Base-by-base conservation (phyloP, 495 filamentous ascomycete species). In the Entonaema liquescens region DNA sequence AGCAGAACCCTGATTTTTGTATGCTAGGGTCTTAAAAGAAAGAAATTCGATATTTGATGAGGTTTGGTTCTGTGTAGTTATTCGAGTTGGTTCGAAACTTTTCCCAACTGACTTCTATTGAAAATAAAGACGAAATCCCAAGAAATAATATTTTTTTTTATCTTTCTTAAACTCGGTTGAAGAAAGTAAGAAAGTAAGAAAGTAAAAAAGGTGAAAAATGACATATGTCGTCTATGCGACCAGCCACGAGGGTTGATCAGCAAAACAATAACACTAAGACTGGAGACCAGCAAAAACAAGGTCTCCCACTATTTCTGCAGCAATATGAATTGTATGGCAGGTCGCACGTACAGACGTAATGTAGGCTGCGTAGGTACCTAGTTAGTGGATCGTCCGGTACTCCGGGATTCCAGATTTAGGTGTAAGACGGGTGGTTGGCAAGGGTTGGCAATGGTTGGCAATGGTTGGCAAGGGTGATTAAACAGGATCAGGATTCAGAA, bases 321-420 rank as follows among this genome's bases (percentile, higher is more conserved):
- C 47, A 28, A 23, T 53, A 44, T n/a, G n/a, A n/a, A n/a, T n/a
- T n/a, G 36, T 25, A 53, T 63, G 66, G 59, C 15, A 62, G 61
- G 64, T 63, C 56, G 26, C 29, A 61, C 33, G 12, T n/a, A n/a
- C n/a, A n/a, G n/a, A n/a, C n/a, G n/a, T n/a, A n/a, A n/a, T n/a
- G n/a, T n/a, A n/a, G n/a, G n/a, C n/a, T n/a, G n/a, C n/a, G n/a
- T n/a, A n/a, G n/a, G n/a, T n/a, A n/a, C n/a, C n/a, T 57, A 38
- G 54, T 42, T 50, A 29, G 70, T 72, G 70, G 65, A 50, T 61
- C 70, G 60, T 49, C 65, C 65, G 70, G 49, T 68, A 38, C 55
- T 64, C 61, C 65, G 65, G 70, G 57, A 68, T 72, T 68, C 65
- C 70, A 68, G 60, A 61, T 72, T 68, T 55, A 68, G 49, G 59